Conservation (phyloP, 192 early-diverging fungal species). For the Pilaira anomala region DNA sequence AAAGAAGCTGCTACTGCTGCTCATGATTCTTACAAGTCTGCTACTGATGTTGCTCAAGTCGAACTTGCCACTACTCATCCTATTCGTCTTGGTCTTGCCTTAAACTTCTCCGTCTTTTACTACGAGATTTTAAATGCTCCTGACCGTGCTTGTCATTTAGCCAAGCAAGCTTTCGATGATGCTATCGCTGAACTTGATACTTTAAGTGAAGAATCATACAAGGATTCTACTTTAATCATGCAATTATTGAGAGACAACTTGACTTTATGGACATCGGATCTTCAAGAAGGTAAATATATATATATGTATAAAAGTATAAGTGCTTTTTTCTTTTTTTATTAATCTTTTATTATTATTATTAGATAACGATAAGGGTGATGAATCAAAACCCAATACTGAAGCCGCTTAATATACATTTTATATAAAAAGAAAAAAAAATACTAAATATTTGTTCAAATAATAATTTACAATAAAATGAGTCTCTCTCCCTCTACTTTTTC, state of each 20-base stretch:
- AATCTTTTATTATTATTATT: background rate
- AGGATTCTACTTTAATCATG: constrained; percentile 98
- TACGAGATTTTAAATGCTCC: constrained; percentile 98
- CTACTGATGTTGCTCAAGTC: constrained; percentile 83
- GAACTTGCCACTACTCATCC: constrained; percentile 88
- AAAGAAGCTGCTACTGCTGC: constrained; percentile 76
- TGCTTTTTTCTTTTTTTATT: background rate
- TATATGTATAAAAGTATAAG: background rate
- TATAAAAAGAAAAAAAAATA: constrained; percentile 98
- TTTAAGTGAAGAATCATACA: constrained; percentile 91
- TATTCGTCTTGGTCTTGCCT: constrained; percentile 94
- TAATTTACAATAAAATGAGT: constrained; percentile 96
- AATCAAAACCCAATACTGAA: constrained; percentile 69
- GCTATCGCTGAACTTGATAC: constrained; percentile 95
- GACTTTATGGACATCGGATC: constrained; percentile 93
- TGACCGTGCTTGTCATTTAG: constrained; percentile 92
- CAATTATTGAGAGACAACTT: constrained; percentile 97
- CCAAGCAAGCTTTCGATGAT: constrained; percentile 94
- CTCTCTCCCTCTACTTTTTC: constrained; percentile 79
- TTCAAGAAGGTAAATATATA: constrained; percentile 42
- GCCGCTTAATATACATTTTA: constrained; percentile 95
- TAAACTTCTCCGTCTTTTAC: constrained; percentile 98
- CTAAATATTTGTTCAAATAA: constrained; percentile 46
- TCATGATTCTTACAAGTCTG: constrained; percentile 86
- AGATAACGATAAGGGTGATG: constrained; percentile 1